Evolutionary conservation across 2,329 filamentous ascomycete genomes (phyloP), one percentile per base, ranked within the genome.

Genomic region (Hansfordia pulvinata): DNA sequence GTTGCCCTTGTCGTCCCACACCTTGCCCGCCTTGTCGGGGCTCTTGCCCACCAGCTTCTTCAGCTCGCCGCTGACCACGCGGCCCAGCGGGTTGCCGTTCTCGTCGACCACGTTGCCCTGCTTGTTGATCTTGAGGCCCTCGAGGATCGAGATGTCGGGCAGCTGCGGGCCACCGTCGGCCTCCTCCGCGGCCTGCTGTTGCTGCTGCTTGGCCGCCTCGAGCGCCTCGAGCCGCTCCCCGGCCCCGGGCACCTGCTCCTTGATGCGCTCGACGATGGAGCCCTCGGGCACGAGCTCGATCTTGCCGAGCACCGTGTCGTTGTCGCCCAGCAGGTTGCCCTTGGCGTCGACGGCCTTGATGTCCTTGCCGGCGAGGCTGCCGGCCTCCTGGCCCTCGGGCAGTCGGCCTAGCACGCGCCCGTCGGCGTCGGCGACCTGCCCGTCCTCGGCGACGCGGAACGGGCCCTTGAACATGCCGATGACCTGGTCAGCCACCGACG

Each of bases 311-410:
- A 76, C 59, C 16, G 74, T 71, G 13, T 72, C 71, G 21, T 72
- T 64, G 45, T 63, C 70, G 45, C 76, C 72, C 42, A 76, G 64
- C 28, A 77, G 67, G 40, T 76, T 70, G n/a, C 72, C 73, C 46
- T 73, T 57, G 35, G 62, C 65, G 36, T 77, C 74, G 37, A 74
- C 56, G 47, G 73, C 76, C 55, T 77, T 76, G 36, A 75, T 64
- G 12, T 75, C 70, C 35, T 74, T 76, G 34, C 74, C 68, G 10
- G 61, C 16, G 2, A 49, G 25, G 18, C 41, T 28, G 12, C 44
- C 32, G 15, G 29, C 35, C n/a, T 46, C 45, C 20, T 46, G 40
- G 5, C 39, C 45, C 19, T 47, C 38, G 10, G 45, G 38, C 7
- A 49, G 31, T 27, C 43, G 43, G 20, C 46, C 46, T 3, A 48